phyloP scores from a whole-genome alignment of 768 basidiomycete genomes.

The Fibroporia radiculosa region DNA sequence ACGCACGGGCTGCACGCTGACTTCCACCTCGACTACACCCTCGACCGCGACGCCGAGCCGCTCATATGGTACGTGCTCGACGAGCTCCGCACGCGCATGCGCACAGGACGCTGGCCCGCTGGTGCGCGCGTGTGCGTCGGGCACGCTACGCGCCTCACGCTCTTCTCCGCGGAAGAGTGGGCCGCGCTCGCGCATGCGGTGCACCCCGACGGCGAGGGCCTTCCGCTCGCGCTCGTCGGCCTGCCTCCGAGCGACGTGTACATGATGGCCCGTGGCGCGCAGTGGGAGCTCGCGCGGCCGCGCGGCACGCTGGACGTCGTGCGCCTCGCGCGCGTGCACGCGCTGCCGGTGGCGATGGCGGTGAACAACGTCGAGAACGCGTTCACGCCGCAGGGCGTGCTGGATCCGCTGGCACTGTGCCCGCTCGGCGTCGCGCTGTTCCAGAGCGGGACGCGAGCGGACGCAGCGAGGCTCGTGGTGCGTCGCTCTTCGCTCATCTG shows the following conservation, averaged over 20 bases:
- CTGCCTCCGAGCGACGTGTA: slow-evolving; percentile 62
- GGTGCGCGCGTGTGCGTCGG: slow-evolving; percentile 44
- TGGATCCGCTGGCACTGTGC: slow-evolving; percentile 54
- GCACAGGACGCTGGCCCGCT: slow-evolving; percentile 15
- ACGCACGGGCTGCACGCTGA: slow-evolving; percentile 38
- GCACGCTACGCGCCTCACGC: slow-evolving; percentile 51
- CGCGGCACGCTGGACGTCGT: slow-evolving; percentile 50
- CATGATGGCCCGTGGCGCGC: slow-evolving; percentile 49
- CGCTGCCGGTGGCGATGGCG: slow-evolving; percentile 44
- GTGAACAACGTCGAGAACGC: slow-evolving; percentile 63
- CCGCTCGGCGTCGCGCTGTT: slow-evolving; percentile 52
- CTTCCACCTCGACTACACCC: slow-evolving; percentile 65
- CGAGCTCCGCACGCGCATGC: slow-evolving; percentile 27
- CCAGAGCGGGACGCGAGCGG: slow-evolving; percentile 43
- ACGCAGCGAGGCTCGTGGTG: slow-evolving; percentile 42
- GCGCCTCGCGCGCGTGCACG: slow-evolving; percentile 34
- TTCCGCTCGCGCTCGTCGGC: slow-evolving; percentile 47
- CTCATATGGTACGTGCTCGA: slow-evolving; percentile 49
- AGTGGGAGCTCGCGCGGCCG: slow-evolving; percentile 35
- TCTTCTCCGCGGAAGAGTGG: slow-evolving; percentile 43
- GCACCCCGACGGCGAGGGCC: slow-evolving; percentile 25
- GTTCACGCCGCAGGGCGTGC: slow-evolving; percentile 60
- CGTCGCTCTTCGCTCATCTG: slow-evolving; percentile 14
- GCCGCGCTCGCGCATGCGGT: slow-evolving; percentile 22
- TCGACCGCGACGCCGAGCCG: slow-evolving; percentile 41